Percentiles rank a stretch among this genome's conserved stretches.
Evolutionary conservation across 805 yeast genomes (phyloP).

Genomic region (Candida anglica): DNA sequence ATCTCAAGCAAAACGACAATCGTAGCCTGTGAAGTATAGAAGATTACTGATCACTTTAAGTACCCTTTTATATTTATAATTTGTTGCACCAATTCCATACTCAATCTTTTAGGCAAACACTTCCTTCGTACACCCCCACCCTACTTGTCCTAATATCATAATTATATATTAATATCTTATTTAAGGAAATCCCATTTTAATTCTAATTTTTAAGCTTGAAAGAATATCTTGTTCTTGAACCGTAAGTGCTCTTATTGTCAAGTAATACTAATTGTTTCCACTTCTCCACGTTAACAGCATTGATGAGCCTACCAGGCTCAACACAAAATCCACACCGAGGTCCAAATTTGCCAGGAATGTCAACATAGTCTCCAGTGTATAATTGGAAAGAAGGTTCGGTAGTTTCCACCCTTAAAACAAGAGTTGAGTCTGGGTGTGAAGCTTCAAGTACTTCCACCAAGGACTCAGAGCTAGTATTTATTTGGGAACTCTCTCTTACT

Average conservation of each 20-base stretch:
- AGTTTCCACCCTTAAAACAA: conserved; percentile 40
- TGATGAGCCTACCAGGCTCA: conserved; percentile 57
- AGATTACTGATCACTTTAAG: too few relatives aligned
- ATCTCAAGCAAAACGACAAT: too few relatives aligned
- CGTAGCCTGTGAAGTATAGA: too few relatives aligned
- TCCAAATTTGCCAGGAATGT: conserved; percentile 27
- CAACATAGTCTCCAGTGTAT: conserved; percentile 55
- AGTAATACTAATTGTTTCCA: conserved; percentile 48
- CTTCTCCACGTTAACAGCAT: conserved; percentile 45
- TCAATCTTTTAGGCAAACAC: too few relatives aligned
- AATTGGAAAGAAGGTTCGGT: conserved; percentile 69
- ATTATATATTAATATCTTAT: too few relatives aligned
- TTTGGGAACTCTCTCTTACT: conserved; percentile 29
- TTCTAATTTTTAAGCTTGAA: too few relatives aligned
- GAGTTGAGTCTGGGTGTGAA: conserved; percentile 39
- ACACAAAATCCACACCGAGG: conserved; percentile 55
- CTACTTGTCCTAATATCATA: too few relatives aligned
- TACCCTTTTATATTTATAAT: too few relatives aligned
- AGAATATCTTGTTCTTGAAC: conserved; percentile 39
- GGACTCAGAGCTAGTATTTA: conserved; percentile 45
- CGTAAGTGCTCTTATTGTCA: conserved; percentile 49
- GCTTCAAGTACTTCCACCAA: conserved; percentile 40
- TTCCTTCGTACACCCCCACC: too few relatives aligned
- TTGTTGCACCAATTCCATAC: too few relatives aligned
- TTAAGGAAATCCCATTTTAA: too few relatives aligned